Evolutionary conservation across 371 early-diverging fungal species (phyloP).

Genomic region (Apophysomyces ossiformis): DNA sequence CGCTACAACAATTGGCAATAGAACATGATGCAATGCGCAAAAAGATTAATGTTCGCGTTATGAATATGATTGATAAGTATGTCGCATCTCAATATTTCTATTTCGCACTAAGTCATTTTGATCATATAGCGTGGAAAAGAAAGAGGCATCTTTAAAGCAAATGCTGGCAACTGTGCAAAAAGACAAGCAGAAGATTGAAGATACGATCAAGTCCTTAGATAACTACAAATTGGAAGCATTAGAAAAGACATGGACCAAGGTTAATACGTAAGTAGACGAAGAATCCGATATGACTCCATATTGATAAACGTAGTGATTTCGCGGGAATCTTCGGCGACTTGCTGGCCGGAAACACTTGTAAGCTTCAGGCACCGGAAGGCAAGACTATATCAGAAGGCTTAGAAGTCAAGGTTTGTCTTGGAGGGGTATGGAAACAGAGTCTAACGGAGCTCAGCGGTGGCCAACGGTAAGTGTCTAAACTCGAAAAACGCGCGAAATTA

Average conservation of each 20-base stretch:
- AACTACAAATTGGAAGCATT: conserved; percentile 90
- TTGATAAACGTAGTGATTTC: conserved; percentile 71
- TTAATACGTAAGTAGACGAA: conserved; percentile 70
- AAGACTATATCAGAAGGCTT: conserved; percentile 84
- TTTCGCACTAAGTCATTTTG: not conserved
- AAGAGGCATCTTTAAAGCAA: conserved; percentile 80
- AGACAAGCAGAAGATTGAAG: conserved; percentile 95
- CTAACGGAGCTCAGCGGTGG: conserved; percentile 99
- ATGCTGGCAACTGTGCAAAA: conserved; percentile 89
- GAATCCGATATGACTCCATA: not conserved
- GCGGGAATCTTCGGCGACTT: conserved; percentile 95
- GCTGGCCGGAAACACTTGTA: conserved; percentile 90
- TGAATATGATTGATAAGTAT: conserved; percentile 92
- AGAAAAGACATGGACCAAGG: conserved; percentile 88
- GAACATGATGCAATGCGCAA: conserved; percentile 81
- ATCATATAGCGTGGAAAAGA: conserved; percentile 79
- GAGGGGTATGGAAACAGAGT: conserved; percentile 98
- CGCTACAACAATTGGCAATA: conserved; percentile 71
- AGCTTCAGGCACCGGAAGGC: conserved; percentile 85
- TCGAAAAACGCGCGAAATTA: not conserved
- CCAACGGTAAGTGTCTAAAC: conserved; percentile 73
- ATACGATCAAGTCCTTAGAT: conserved; percentile 89
- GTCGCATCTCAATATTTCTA: conserved; percentile 8
- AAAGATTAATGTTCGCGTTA: conserved; percentile 91
- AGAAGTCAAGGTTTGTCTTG: conserved; percentile 96